Evolutionary conservation across 139 green algal species (phyloP).

Genomic region (Micractinium conductrix): DNA sequence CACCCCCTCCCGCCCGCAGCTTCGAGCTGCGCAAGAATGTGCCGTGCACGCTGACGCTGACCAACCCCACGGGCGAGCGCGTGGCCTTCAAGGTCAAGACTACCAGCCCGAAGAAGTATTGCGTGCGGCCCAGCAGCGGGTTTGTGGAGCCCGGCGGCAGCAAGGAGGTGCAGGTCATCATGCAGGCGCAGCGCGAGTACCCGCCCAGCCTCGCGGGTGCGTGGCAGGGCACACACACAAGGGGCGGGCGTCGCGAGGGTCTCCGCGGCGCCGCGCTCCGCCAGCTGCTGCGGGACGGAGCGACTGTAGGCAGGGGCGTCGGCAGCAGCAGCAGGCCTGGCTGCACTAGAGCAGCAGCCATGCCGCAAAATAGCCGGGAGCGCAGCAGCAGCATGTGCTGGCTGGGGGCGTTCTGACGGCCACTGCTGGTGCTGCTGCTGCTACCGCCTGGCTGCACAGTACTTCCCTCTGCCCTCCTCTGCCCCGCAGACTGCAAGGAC

Average conservation of each 20-base stretch:
- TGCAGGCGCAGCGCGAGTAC: slow-evolving; percentile 63
- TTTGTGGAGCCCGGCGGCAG: slow-evolving; percentile 58
- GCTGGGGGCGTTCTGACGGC: too few relatives aligned
- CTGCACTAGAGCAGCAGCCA: too few relatives aligned
- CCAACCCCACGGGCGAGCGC: slow-evolving; percentile 61
- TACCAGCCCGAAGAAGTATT: slow-evolving; percentile 88
- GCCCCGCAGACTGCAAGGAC: slow-evolving; percentile 66
- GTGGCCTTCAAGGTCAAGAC: slow-evolving; percentile 89
- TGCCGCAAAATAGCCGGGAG: too few relatives aligned
- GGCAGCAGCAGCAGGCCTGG: too few relatives aligned
- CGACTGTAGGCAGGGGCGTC: too few relatives aligned
- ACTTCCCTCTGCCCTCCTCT: not conserved
- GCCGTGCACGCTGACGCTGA: slow-evolving; percentile 67
- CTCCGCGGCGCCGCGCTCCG: too few relatives aligned
- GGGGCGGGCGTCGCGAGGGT: too few relatives aligned
- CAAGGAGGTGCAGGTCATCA: slow-evolving; percentile 70
- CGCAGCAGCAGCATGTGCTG: too few relatives aligned
- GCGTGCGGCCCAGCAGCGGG: slow-evolving; percentile 78
- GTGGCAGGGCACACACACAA: too few relatives aligned
- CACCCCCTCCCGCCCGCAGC: not conserved
- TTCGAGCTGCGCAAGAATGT: slow-evolving; percentile 85
- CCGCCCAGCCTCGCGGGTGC: slow-evolving; percentile 48
- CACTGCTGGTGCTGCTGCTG: not conserved
- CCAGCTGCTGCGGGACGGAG: too few relatives aligned
- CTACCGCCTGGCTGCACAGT: not conserved